phyloP scores from a whole-genome alignment of 306 rosid genomes.

The Prinsepia uniflora region DNA sequence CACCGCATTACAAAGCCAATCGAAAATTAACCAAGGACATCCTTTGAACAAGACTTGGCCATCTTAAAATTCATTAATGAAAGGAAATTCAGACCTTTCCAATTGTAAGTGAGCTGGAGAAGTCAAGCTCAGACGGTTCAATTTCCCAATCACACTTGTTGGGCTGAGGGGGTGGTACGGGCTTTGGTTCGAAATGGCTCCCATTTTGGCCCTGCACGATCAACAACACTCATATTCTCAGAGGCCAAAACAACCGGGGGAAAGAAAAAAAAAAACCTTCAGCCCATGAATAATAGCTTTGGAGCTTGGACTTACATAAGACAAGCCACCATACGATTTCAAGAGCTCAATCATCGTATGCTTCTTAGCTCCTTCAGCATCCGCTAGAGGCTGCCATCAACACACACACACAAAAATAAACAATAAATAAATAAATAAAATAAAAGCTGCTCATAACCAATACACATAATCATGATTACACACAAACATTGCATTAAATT shows the following conservation, averaged over 20 bases:
- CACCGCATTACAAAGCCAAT: not conserved
- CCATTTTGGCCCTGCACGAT: slow-evolving; percentile 90
- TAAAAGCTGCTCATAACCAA: not conserved
- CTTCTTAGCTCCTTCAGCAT: slow-evolving; percentile 92
- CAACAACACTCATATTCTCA: slow-evolving; percentile 14
- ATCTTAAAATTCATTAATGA: slow-evolving; percentile 8
- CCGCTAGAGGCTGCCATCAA: slow-evolving; percentile 80
- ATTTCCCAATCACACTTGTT: slow-evolving; percentile 99
- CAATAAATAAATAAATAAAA: not conserved
- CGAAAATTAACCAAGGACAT: not conserved
- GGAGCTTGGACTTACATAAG: slow-evolving; percentile 57
- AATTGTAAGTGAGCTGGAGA: slow-evolving; percentile 61
- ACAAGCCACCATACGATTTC: slow-evolving; percentile 75
- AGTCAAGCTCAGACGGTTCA: slow-evolving; percentile 89
- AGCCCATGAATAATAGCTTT: not conserved
- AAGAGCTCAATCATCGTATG: slow-evolving; percentile 60
- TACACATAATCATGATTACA: not conserved
- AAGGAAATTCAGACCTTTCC: slow-evolving; percentile 63
- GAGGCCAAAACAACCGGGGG: not conserved
- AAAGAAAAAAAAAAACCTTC: not conserved
- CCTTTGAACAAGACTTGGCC: not conserved
- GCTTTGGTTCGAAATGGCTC: slow-evolving; percentile 84
- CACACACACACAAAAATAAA: too few species aligned
- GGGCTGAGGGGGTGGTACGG: slow-evolving; percentile 85
- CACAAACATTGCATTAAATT: not conserved